Evolutionary conservation across 2,329 filamentous ascomycete species (phyloP), one percentile per base, ranked within the genome.

Genomic region (Apiospora saccharicola): DNA sequence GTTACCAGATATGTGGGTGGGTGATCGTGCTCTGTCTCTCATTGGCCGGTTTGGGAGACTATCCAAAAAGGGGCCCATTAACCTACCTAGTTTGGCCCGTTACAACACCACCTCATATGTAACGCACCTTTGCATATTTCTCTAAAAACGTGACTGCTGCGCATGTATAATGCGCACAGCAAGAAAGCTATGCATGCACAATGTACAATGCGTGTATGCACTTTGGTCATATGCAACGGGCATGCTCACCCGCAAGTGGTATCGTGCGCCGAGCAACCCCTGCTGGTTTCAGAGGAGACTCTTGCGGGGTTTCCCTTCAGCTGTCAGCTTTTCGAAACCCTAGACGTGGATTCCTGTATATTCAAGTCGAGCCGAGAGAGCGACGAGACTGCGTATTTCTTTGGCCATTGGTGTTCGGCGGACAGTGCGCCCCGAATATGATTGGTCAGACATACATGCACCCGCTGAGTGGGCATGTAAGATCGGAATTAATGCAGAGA

Each of bases 191-290:
- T 64, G 57, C 34, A 64, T 64, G 57, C 30, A 64, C 30, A 41
- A n/a, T 41, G 30, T 34, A 16, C 14, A 34, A n/a, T 61, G 26
- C 8, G 53, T 41, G 53, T 41, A 64, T 64, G 57, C 57, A 64
- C 57, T 61, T 34, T 13, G 34, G 34, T 64, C 57, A 64, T 64
- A 34, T 64, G 57, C 57, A n/a, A 64, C 57, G 57, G 57, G 19
- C 19, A 41, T 64, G 2, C 10, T 14, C 57, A 24, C 19, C 57
- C 19, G 34, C 16, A 37, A 64, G 34, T 34, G 57, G 30, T 22
- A 64, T 41, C 19, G 4, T 37, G 19, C 34, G 34, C 57, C 57
- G 57, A 64, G 22, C 10, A 22, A 64, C 57, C 57, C 57, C 57
- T 64, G 57, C 34, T 24, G 7, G 57, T 64, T 64, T 64, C 57